A percentile compares a stretch with the other conserved stretches of the same genome.
Evolutionary conservation across 2,329 filamentous ascomycete genomes (phyloP).

Genomic region (Trichoderma afroharzianum): DNA sequence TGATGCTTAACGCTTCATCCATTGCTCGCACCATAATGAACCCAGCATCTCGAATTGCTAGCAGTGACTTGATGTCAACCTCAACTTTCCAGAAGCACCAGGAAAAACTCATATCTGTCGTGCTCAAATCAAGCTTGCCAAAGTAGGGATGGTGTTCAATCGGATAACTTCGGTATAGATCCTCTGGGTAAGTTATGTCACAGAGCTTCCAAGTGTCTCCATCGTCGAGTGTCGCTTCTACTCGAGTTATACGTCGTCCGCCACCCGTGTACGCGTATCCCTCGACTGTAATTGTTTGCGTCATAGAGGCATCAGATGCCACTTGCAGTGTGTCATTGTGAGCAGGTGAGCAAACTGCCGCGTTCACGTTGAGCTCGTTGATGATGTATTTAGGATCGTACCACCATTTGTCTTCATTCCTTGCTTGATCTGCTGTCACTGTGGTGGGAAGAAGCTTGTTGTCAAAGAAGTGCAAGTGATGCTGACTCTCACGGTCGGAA

Average conservation of each 20-base stretch:
- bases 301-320: slow-evolving; percentile 57
- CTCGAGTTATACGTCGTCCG: slow-evolving; percentile 75
- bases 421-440: slow-evolving; percentile 76
- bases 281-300: slow-evolving; percentile 54
- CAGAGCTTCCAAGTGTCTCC: slow-evolving; percentile 59
- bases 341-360: slow-evolving; percentile 72
- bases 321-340: slow-evolving; percentile 42
- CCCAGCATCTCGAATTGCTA: slow-evolving; percentile 25
- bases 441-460: slow-evolving; percentile 86
- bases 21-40: slow-evolving; percentile 76
- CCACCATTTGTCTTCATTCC: slow-evolving; percentile 73
- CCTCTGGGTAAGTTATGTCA: slow-evolving; percentile 77
- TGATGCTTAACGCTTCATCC: slow-evolving; percentile 84
- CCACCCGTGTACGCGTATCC: slow-evolving; percentile 90
- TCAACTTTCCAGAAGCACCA: slow-evolving; percentile 90
- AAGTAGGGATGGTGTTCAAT: slow-evolving; percentile 66
- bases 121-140: slow-evolving; percentile 76
- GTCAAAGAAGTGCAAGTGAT: slow-evolving; percentile 92
- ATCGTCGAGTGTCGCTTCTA: slow-evolving; percentile 80
- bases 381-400: slow-evolving; percentile 88
- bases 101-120: slow-evolving; percentile 81
- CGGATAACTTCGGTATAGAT: slow-evolving; percentile 66
- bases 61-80: slow-evolving; percentile 60
- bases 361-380: slow-evolving; percentile 87
- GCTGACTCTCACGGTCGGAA: slow-evolving; percentile 75